phyloP scores from a whole-genome alignment of 75 land plant species.

The Selaginella moellendorffii region DNA sequence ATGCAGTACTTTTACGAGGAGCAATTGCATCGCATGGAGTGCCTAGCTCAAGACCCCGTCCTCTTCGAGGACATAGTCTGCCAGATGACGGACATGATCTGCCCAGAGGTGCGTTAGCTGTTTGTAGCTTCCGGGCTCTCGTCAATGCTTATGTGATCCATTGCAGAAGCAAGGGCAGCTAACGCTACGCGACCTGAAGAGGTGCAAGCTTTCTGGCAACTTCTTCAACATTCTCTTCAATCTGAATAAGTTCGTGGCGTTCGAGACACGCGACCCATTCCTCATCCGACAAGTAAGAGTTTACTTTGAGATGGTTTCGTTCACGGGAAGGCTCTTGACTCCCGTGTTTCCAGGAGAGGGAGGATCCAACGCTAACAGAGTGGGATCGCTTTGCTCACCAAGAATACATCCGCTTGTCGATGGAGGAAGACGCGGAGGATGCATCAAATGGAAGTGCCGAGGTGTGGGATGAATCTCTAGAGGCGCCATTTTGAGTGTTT shows the following conservation, averaged over 20 bases:
- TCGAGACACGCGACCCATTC: slow-evolving; percentile 93
- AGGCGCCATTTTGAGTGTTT: slow-evolving; percentile 78
- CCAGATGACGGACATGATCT: slow-evolving; percentile 92
- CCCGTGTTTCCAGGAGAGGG: slow-evolving; percentile 92
- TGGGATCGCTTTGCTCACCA: slow-evolving; percentile 98
- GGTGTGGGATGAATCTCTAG: slow-evolving; percentile 94
- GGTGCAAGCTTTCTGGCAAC: slow-evolving; percentile 82
- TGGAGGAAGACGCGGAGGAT: slow-evolving; percentile 98
- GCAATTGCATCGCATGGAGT: slow-evolving; percentile 98
- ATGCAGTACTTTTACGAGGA: slow-evolving; percentile 98
- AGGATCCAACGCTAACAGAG: slow-evolving; percentile 83
- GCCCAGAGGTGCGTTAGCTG: slow-evolving; percentile 48
- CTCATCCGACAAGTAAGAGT: slow-evolving; percentile 75
- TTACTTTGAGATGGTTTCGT: too few species aligned
- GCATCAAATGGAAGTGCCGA: slow-evolving; percentile 94
- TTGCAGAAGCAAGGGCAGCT: slow-evolving; percentile 64
- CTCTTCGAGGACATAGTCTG: slow-evolving; percentile 94
- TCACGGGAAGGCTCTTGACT: too few species aligned
- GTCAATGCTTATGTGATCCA: too few species aligned
- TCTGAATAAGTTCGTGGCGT: slow-evolving; percentile 91
- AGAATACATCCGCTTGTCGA: slow-evolving; percentile 86
- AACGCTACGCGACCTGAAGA: slow-evolving; percentile 64
- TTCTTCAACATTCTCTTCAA: slow-evolving; percentile 89
- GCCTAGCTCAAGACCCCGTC: slow-evolving; percentile 96
- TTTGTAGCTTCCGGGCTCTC: too few species aligned